A percentile compares a stretch with the other conserved stretches of the same genome.
Conservation (phyloP, 306 rosid species). For the Pterocarpus santalinus region DNA sequence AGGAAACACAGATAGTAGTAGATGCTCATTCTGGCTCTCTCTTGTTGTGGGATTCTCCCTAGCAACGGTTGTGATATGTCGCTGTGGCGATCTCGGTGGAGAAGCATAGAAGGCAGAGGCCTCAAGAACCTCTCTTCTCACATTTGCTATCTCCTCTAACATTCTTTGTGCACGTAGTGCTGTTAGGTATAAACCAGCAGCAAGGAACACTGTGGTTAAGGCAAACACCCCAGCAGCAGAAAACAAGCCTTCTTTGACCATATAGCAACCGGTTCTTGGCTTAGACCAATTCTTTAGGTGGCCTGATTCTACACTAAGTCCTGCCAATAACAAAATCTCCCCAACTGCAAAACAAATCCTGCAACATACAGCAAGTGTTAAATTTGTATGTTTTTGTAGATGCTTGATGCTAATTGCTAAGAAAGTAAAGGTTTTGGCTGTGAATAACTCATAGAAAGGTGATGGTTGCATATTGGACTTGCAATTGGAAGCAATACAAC, state of each 20-base stretch:
- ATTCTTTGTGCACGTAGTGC: slow-evolving; percentile 73
- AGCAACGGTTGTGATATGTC: slow-evolving; percentile 54
- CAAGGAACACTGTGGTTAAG: slow-evolving; percentile 76
- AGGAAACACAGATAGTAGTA: slow-evolving; percentile 53
- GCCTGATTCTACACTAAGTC: slow-evolving; percentile 84
- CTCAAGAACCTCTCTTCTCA: slow-evolving; percentile 65
- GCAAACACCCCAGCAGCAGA: slow-evolving; percentile 81
- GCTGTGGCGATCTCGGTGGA: slow-evolving; percentile 74
- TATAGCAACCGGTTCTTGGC: slow-evolving; percentile 68
- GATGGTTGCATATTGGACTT: not conserved
- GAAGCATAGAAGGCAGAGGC: slow-evolving; percentile 66
- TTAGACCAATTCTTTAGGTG: slow-evolving; percentile 78
- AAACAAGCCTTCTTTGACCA: slow-evolving; percentile 70
- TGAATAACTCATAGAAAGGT: no score
- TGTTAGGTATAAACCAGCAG: slow-evolving; percentile 75
- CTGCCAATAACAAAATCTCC: slow-evolving; percentile 81
- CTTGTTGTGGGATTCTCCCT: slow-evolving; percentile 72
- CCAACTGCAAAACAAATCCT: slow-evolving; percentile 92
- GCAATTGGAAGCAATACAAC: not conserved
- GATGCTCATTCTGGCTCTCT: slow-evolving; percentile 47
- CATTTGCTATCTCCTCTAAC: slow-evolving; percentile 57
- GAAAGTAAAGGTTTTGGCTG: not conserved
- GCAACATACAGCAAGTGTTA: slow-evolving; percentile 13
- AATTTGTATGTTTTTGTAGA: not conserved
- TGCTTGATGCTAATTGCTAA: not conserved